Conservation (phyloP, 805 yeast genomes). For the Starmera amethionina region DNA sequence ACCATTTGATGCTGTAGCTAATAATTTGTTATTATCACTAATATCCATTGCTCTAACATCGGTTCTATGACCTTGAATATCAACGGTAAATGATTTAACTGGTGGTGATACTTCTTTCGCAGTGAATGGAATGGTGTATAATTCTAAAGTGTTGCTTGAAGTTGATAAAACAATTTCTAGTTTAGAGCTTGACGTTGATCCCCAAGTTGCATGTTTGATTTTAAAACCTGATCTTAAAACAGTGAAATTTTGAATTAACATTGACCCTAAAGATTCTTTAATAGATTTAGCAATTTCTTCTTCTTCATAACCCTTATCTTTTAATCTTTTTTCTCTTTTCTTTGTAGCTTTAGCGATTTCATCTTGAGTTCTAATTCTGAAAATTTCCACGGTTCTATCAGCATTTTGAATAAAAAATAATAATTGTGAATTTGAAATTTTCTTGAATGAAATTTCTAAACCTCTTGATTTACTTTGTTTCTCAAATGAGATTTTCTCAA, state of each 20-base stretch:
- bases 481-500: constrained; percentile 56
- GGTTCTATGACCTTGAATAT: constrained; percentile 77
- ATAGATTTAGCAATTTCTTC: constrained; percentile 48
- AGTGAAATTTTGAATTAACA: constrained; percentile 61
- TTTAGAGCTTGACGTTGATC: constrained; percentile 32
- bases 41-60: constrained; percentile 81
- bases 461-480: constrained; percentile 74
- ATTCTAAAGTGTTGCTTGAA: constrained; percentile 67
- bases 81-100: constrained; percentile 47
- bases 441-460: constrained; percentile 42
- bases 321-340: constrained; percentile 68
- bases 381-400: constrained; percentile 74
- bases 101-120: constrained; percentile 40
- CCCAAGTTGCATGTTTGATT: constrained; percentile 62
- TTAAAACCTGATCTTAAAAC: constrained; percentile 56
- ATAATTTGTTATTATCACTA: constrained; percentile 67
- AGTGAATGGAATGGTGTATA: constrained; percentile 52
- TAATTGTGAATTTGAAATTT: constrained; percentile 21
- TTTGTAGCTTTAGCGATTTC: constrained; percentile 73
- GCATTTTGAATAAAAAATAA: constrained; percentile 66
- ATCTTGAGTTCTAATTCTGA: constrained; percentile 62
- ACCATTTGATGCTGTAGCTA: constrained; percentile 90
- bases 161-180: constrained; percentile 58
- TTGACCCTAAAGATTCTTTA: constrained; percentile 38
- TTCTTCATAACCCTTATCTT: constrained; percentile 54